Percentiles rank a stretch among this genome's conserved stretches.
Evolutionary conservation across 768 basidiomycete species (phyloP).

Genomic region (Boletus vinaceobasis): DNA sequence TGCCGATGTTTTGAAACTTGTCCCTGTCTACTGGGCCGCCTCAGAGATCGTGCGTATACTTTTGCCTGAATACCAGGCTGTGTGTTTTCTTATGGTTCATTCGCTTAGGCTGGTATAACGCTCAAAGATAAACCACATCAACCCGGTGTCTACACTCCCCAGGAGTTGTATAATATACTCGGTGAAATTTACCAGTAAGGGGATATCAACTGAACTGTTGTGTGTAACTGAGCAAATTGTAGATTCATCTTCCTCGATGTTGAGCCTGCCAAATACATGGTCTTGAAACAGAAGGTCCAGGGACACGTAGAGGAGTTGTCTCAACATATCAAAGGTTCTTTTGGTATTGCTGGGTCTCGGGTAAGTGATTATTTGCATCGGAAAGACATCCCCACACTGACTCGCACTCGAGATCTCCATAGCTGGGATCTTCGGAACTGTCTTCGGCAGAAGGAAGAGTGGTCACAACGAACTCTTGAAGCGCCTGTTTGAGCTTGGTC

Average conservation of each 20-base stretch:
- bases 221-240: not conserved
- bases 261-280: constrained; percentile 56
- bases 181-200: constrained; percentile 66
- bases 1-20: constrained; percentile 58
- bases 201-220: not conserved
- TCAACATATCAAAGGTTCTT: constrained; percentile 50
- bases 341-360: constrained; percentile 42
- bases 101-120: constrained; percentile 61
- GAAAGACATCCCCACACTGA: not conserved
- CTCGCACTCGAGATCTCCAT: constrained; percentile 26
- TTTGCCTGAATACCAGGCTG: not conserved
- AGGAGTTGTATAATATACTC: constrained; percentile 60
- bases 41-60: constrained; percentile 54
- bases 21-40: constrained; percentile 70
- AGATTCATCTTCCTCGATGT: constrained; percentile 78
- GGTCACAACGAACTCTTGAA: constrained; percentile 50
- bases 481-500: constrained; percentile 53
- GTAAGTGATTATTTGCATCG: constrained; percentile 29
- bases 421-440: constrained; percentile 42
- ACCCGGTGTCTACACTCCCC: constrained; percentile 59
- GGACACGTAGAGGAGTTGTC: constrained; percentile 52
- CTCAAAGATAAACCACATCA: constrained; percentile 55
- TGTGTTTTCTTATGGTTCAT: not conserved
- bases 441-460: constrained; percentile 46
- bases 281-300: constrained; percentile 49